Conservation (phyloP, 371 early-diverging fungal species). For the Circinella minor region DNA sequence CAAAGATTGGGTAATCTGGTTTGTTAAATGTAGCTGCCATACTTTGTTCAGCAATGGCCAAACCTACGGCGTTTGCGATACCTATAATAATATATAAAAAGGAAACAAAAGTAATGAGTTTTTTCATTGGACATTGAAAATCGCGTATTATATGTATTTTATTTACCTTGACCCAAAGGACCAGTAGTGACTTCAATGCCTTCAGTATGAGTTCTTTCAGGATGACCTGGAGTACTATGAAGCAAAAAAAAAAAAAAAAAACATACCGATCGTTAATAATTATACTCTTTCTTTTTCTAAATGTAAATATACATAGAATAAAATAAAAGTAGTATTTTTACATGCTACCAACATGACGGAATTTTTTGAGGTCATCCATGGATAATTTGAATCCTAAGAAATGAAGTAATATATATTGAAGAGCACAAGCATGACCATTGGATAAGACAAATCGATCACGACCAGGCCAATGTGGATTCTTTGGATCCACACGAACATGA, state of each 20-base stretch:
- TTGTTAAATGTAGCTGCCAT: slow-evolving; percentile 90
- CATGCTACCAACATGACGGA: slow-evolving; percentile 90
- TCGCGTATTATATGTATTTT: too few species aligned
- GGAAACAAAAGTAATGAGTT: too few species aligned
- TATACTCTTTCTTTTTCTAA: too few species aligned
- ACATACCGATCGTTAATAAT: background rate
- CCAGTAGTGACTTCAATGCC: slow-evolving; percentile 99
- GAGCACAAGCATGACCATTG: slow-evolving; percentile 98
- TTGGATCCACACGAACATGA: slow-evolving; percentile 83
- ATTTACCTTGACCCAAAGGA: slow-evolving; percentile 95
- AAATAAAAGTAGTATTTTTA: slow-evolving; percentile 23
- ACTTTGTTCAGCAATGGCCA: slow-evolving; percentile 92
- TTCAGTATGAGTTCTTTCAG: slow-evolving; percentile 83
- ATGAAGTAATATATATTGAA: slow-evolving; percentile 95
- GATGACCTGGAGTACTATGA: slow-evolving; percentile 93
- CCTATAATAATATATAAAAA: too few species aligned
- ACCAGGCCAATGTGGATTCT: slow-evolving; percentile 86
- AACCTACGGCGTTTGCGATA: slow-evolving; percentile 93
- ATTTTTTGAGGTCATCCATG: slow-evolving; percentile 93
- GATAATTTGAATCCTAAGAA: slow-evolving; percentile 87
- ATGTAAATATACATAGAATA: too few species aligned
- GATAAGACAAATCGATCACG: slow-evolving; percentile 99
- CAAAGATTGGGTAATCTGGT: slow-evolving; percentile 79
- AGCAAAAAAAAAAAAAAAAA: background rate
- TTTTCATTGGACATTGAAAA: too few species aligned